These are phyloP conservation scores for Crithidia brevicula DNA, from an alignment of 208 protist species.

Conservation along the genomic window DNA sequence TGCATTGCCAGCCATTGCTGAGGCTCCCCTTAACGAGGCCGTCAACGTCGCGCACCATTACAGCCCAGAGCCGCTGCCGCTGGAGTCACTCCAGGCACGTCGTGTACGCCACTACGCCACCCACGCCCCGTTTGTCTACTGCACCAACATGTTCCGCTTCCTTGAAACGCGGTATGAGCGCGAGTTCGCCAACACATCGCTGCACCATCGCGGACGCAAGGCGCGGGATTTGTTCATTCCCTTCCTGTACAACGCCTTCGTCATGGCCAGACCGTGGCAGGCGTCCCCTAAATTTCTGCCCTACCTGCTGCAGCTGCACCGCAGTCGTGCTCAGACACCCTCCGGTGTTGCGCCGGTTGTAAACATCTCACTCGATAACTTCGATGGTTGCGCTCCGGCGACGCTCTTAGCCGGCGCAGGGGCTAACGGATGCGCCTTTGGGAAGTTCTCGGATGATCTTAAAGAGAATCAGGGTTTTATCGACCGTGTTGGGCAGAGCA, in stretches of 20 bases:
- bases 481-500: not conserved
- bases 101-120: conserved; percentile 44
- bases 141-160: conserved; percentile 54
- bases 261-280: conserved; percentile 62
- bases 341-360: not conserved
- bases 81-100: not conserved
- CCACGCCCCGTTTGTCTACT: conserved; percentile 70
- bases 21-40: not conserved
- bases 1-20: not conserved
- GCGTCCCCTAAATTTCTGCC: conserved; percentile 51
- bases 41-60: conserved; percentile 2
- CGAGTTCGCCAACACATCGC: conserved; percentile 32
- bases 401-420: conserved; percentile 15
- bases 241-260: conserved; percentile 67
- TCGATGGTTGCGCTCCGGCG: conserved; percentile 50
- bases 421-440: conserved; percentile 19
- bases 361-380: conserved; percentile 50
- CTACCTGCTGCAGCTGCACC: conserved; percentile 31
- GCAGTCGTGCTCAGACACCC: not conserved
- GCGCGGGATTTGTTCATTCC: conserved; percentile 45
- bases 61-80: not conserved
- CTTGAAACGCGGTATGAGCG: conserved; percentile 41
- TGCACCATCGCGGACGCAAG: conserved; percentile 33
- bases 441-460: conserved; percentile 30
- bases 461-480: conserved; percentile 12